These are phyloP conservation scores for Wickerhamomyces alni DNA, from an alignment of 805 yeast species.

Conservation along the genomic window DNA sequence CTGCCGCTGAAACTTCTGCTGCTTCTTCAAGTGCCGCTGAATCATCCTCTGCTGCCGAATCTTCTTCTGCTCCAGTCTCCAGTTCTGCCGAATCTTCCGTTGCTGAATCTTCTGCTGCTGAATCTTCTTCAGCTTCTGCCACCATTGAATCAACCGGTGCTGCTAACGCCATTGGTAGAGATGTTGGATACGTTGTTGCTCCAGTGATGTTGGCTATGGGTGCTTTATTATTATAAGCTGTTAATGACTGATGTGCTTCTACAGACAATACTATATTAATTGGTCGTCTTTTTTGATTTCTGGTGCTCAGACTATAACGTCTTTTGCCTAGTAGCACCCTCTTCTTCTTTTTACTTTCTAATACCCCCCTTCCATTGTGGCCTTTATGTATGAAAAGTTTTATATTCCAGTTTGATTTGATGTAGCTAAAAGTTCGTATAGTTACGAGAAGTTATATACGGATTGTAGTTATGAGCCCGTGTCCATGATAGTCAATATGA, in stretches of 20 bases:
- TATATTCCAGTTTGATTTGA: no score
- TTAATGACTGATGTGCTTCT: no score
- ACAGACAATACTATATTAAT: no score
- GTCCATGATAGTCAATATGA: no score
- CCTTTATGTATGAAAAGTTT: no score
- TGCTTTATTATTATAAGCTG: not conserved
- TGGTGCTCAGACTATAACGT: no score
- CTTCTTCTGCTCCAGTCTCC: not conserved
- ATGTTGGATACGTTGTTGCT: not conserved
- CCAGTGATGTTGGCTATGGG: not conserved
- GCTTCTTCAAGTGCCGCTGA: not conserved
- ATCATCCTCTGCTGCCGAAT: not conserved
- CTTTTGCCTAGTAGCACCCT: no score
- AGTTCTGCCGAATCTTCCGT: not conserved
- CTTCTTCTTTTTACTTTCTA: not conserved
- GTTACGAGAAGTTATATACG: no score
- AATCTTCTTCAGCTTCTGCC: not conserved
- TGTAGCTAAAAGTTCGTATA: no score
- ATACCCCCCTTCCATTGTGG: no score
- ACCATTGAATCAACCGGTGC: not conserved
- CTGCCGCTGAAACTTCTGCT: constrained; percentile 2
- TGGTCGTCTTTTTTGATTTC: not conserved
- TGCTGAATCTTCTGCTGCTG: not conserved
- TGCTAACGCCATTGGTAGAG: not conserved
- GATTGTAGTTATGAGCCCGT: no score